These are phyloP conservation scores for Rhizopogon roseolus DNA, from an alignment of 768 basidiomycete species.

Conservation along the genomic window DNA sequence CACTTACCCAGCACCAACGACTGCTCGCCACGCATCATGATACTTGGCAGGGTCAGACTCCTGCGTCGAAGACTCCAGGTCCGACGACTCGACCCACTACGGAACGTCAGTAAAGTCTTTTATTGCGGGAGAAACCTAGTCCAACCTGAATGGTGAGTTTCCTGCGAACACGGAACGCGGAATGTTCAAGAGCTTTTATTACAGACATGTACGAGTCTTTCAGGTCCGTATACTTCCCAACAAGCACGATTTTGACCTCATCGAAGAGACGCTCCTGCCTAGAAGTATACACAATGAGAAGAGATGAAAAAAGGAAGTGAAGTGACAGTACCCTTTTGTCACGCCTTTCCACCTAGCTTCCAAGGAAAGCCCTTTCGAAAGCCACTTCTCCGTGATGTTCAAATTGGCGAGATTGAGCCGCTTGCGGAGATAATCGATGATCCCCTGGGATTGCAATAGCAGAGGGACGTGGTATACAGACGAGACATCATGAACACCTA, in stretches of 20 bases:
- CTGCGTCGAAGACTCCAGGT: slow-evolving; percentile 81
- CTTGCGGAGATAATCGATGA: slow-evolving; percentile 77
- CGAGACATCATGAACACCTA: slow-evolving; percentile 93
- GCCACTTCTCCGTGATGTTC: slow-evolving; percentile 49
- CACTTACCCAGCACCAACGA: slow-evolving; percentile 83
- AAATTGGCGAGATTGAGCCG: slow-evolving; percentile 70
- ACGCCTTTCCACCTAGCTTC: slow-evolving; percentile 76
- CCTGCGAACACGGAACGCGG: slow-evolving; percentile 86
- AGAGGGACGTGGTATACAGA: slow-evolving; percentile 98
- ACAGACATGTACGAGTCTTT: slow-evolving; percentile 99
- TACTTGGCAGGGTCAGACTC: slow-evolving; percentile 79
- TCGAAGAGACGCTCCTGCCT: slow-evolving; percentile 96
- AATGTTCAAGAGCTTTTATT: slow-evolving; percentile 94
- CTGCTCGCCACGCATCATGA: slow-evolving; percentile 91
- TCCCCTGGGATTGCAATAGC: slow-evolving; percentile 88
- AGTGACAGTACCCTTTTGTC: slow-evolving; percentile 58
- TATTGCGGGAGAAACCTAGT: slow-evolving; percentile 8
- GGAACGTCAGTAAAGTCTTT: neutral
- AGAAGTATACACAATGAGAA: slow-evolving; percentile 4
- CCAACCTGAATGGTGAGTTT: slow-evolving; percentile 78
- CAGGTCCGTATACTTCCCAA: slow-evolving; percentile 96
- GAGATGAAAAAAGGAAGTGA: neutral
- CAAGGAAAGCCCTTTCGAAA: slow-evolving; percentile 59
- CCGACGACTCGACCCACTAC: slow-evolving; percentile 95
- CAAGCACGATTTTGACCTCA: slow-evolving; percentile 81